Conservation (phyloP, 345 rosid genomes). For the Rhodomyrtus tomentosa region DNA sequence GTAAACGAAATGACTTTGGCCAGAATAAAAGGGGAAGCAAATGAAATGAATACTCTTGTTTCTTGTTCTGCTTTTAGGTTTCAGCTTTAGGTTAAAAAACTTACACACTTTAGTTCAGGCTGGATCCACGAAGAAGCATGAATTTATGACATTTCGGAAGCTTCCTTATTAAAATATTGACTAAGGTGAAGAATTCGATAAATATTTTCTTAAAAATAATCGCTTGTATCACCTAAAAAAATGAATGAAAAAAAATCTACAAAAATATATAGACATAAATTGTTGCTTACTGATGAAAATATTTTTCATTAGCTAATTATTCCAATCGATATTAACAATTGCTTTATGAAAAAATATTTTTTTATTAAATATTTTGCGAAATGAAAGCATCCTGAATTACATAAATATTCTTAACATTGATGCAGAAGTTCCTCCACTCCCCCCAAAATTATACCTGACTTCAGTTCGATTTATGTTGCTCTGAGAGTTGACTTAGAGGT, state of each 20-base stretch:
- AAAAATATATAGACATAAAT: no score
- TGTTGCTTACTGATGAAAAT: no score
- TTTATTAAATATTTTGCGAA: no score
- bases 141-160: neutral
- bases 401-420: neutral
- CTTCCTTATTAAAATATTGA: neutral
- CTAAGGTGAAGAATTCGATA: no score
- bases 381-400: no score
- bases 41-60: neutral
- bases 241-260: no score
- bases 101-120: fast-evolving
- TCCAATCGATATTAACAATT: no score
- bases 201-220: no score
- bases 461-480: neutral
- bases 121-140: neutral
- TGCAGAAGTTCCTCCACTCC: neutral
- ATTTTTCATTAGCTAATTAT: no score
- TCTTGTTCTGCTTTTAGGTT: neutral
- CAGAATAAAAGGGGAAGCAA: neutral
- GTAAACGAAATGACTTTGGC: neutral
- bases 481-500: neutral
- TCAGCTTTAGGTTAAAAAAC: neutral
- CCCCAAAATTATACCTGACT: neutral
- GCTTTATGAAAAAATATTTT: no score
- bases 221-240: no score